Conservation (phyloP, 768 basidiomycete species). For the Butyriboletus loyo region DNA sequence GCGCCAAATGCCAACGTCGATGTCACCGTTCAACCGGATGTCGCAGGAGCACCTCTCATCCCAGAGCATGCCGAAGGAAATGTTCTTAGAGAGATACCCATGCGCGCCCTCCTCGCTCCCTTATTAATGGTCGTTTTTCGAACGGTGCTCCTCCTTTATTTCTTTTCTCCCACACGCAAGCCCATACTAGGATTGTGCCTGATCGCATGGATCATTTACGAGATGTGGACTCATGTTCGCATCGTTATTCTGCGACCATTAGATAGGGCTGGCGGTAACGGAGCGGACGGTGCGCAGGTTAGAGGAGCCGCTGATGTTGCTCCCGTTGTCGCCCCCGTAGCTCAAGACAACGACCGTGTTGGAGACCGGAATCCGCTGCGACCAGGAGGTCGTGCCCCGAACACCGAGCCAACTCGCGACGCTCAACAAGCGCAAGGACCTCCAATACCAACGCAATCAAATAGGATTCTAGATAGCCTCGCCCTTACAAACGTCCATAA, state of each 20-base stretch:
- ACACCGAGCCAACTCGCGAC: slow-evolving; percentile 14
- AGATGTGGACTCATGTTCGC: slow-evolving; percentile 70
- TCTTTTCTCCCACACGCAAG: slow-evolving; percentile 71
- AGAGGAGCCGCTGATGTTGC: slow-evolving; percentile 20
- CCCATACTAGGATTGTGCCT: slow-evolving; percentile 67
- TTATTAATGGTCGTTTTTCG: slow-evolving; percentile 66
- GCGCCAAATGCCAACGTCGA: slow-evolving; percentile 27
- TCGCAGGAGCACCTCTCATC: slow-evolving; percentile 14
- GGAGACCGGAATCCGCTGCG: slow-evolving; percentile 15
- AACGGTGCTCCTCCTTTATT: slow-evolving; percentile 67
- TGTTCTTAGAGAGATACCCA: slow-evolving; percentile 51
- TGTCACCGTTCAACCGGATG: slow-evolving; percentile 16
- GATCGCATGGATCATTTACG: slow-evolving; percentile 68
- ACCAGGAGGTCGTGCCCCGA: slow-evolving; percentile 14
- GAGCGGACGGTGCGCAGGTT: slow-evolving; percentile 20
- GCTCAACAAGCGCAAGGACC: slow-evolving; percentile 27
- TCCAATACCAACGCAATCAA: slow-evolving; percentile 28
- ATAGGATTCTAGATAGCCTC: slow-evolving; percentile 45
- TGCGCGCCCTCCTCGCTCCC: slow-evolving; percentile 68
- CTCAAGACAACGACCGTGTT: slow-evolving; percentile 13
- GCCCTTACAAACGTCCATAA: slow-evolving; percentile 54
- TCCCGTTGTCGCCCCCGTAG: slow-evolving; percentile 21
- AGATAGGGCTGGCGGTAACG: slow-evolving; percentile 32
- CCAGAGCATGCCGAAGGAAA: slow-evolving; percentile 31
- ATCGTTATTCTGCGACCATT: slow-evolving; percentile 38